phyloP scores from a whole-genome alignment of 225 moss, liverwort and hornwort species.

The Sphagnum tenellum region DNA sequence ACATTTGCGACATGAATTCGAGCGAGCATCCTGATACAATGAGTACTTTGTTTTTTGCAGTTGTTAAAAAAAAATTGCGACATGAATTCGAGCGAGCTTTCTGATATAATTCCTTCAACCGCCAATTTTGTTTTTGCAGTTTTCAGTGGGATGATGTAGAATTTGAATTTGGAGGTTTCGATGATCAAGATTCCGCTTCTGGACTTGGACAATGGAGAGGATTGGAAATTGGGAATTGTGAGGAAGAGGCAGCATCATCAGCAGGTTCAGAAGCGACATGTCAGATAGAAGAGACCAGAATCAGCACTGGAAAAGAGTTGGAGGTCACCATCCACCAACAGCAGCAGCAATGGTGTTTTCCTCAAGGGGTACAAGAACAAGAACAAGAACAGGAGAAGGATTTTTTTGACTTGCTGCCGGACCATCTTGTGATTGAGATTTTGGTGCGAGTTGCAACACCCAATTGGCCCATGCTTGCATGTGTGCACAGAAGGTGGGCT shows the following conservation, averaged over 20 bases:
- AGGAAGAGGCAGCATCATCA: slow-evolving; percentile 9
- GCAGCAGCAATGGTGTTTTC: slow-evolving; percentile 4
- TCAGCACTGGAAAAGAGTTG: too few relatives aligned
- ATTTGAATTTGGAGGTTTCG: too few relatives aligned
- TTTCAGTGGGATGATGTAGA: too few relatives aligned
- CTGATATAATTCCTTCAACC: too few relatives aligned
- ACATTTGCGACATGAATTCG: too few relatives aligned
- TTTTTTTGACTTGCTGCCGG: slow-evolving; percentile 60
- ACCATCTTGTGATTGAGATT: slow-evolving; percentile 83
- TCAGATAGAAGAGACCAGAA: slow-evolving; percentile 5
- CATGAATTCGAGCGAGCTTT: too few relatives aligned
- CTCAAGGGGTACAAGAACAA: slow-evolving; percentile 4
- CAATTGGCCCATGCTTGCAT: slow-evolving; percentile 88
- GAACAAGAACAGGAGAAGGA: slow-evolving; percentile 13
- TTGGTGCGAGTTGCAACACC: slow-evolving; percentile 58
- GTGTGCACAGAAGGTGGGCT: slow-evolving; percentile 87
- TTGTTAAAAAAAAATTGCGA: too few relatives aligned
- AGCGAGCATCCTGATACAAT: too few relatives aligned
- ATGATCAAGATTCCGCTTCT: too few relatives aligned
- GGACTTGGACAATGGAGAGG: slow-evolving; percentile 58
- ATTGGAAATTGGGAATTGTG: slow-evolving; percentile 39
- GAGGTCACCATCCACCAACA: too few relatives aligned
- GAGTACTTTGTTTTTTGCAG: too few relatives aligned
- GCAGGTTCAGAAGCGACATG: slow-evolving; percentile 3
- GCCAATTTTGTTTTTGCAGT: too few relatives aligned